Base-by-base conservation (phyloP, 768 basidiomycete genomes). In the Mycena maculata region DNA sequence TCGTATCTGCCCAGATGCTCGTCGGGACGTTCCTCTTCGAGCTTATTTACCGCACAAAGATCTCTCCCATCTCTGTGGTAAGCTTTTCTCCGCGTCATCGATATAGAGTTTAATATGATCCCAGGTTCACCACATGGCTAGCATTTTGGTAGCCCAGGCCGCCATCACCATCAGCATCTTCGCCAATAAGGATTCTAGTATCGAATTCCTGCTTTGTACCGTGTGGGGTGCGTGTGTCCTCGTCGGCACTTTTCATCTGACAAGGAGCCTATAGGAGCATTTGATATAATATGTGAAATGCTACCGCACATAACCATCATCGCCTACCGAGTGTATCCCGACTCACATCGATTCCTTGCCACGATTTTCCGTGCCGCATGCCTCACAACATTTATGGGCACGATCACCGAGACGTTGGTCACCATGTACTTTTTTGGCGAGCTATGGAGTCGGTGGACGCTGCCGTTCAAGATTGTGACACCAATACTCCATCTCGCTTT, bases 191-290 rank as follows among this genome's bases (percentile, higher is more conserved):
- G 47, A 60, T 47, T 60, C 58, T 20, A 60, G 47, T 27, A 49
- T 49, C 58, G 58, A 60, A 27, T 60, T 60, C 33, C 58, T 60
- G 15, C 22, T 60, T n/a, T 60, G 58, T 30, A 60, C 58, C 58
- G 58, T 60, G 12, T 60, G 58, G 58, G 58, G 58, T 60, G 58
- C 47, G 58, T 50, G 28, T 23, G 8, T 49, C 25, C n/a, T 22
- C 38, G n/a, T 8, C 27, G 25, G 38, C 1, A 11, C 15, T 3
- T 20, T 22, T 33, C 16, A 23, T 60, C 47, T 39, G 4, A 60
- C 20, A 20, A 20, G 7, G 23, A 15, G 38, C 20, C 7, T 44
- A 22, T 27, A 62, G 60, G 60, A 22, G 60, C 60, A 53, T 54
- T 62, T 38, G 52, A 62, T 20, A 62, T 62, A 52, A 45, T 62